Conservation (phyloP, 2,329 filamentous ascomycete genomes). For the Thermothelomyces thermophilus region DNA sequence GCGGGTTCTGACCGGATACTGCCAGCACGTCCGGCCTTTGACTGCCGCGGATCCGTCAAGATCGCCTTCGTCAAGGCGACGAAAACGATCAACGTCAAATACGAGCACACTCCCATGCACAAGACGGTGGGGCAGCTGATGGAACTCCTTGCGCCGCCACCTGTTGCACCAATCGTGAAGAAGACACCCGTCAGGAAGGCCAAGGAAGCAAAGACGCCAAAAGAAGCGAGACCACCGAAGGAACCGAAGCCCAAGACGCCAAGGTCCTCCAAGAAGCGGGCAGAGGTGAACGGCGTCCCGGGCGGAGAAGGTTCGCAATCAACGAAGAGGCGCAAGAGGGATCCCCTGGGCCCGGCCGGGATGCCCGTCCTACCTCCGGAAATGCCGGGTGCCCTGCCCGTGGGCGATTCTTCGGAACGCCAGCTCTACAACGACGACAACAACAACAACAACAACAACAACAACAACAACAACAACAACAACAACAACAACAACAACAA, state of each 20-base stretch:
- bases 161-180: slow-evolving; percentile 30
- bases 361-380: slow-evolving; percentile 20
- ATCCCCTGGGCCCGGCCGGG: slow-evolving; percentile 10
- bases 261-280: slow-evolving; percentile 22
- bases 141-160: slow-evolving; percentile 41
- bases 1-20: slow-evolving; percentile 12
- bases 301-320: slow-evolving; percentile 21
- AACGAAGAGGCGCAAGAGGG: slow-evolving; percentile 28
- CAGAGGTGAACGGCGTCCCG: slow-evolving; percentile 17
- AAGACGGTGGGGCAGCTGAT: slow-evolving; percentile 47
- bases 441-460: too few relatives aligned
- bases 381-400: slow-evolving; percentile 22
- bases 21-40: slow-evolving; percentile 50
- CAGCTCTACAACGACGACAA: too few relatives aligned
- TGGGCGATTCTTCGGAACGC: slow-evolving; percentile 16
- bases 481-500: too few relatives aligned
- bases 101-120: slow-evolving; percentile 52
- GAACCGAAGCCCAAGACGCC: slow-evolving; percentile 23
- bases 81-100: slow-evolving; percentile 45
- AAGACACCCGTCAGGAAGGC: slow-evolving; percentile 21
- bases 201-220: slow-evolving; percentile 28
- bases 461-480: too few relatives aligned
- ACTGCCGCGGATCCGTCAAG: slow-evolving; percentile 47
- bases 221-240: slow-evolving; percentile 25
- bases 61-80: slow-evolving; percentile 44